These are phyloP conservation scores for Suillus discolor DNA, from an alignment of 768 basidiomycete species.

Conservation along the genomic window DNA sequence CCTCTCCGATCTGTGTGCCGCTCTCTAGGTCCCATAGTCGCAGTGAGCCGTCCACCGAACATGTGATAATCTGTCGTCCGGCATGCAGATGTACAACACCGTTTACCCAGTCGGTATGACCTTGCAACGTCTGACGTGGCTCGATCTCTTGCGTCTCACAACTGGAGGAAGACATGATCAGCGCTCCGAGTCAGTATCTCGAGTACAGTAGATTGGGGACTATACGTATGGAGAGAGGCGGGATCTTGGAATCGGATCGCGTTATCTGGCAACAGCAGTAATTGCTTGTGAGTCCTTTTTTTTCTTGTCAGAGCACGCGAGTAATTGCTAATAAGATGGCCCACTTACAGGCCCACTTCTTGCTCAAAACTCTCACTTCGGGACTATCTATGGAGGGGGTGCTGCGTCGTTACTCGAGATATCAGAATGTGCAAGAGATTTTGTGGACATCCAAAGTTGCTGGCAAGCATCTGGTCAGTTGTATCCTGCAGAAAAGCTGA, in stretches of 20 bases:
- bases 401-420: neutral
- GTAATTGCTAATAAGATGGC: neutral
- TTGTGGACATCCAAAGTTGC: neutral
- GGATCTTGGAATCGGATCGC: neutral
- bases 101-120: neutral
- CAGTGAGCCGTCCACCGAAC: neutral
- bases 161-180: neutral
- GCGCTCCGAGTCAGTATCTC: neutral
- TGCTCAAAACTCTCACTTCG: neutral
- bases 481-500: neutral
- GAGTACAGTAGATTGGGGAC: no score
- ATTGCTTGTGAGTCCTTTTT: neutral
- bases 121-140: neutral
- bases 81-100: neutral
- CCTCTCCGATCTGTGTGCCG: neutral
- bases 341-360: neutral
- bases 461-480: neutral
- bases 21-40: neutral
- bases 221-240: neutral
- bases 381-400: neutral
- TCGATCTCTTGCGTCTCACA: accelerated
- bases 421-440: neutral
- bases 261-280: neutral
- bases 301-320: neutral
- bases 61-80: neutral